These are phyloP conservation scores for Neonectria sp. DNA, from an alignment of 2,329 filamentous ascomycete species.

Conservation along the genomic window DNA sequence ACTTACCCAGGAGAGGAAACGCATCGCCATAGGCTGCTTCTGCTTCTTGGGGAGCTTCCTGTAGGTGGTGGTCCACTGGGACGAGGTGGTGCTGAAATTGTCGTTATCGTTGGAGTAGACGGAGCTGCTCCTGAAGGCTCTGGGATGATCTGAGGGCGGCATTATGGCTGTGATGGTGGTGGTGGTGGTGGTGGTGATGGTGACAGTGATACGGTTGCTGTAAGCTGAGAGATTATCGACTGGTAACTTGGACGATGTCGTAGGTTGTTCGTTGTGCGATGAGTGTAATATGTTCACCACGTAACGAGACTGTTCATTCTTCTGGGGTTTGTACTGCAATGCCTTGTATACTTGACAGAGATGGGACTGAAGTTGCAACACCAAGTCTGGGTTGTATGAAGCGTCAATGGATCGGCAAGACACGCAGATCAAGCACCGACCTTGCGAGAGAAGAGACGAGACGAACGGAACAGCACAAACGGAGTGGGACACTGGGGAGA, in stretches of 20 bases:
- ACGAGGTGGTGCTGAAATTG: slow-evolving; percentile 40
- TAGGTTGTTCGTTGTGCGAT: neutral
- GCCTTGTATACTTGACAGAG: neutral
- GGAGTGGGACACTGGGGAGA: slow-evolving; percentile 15
- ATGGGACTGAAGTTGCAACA: neutral
- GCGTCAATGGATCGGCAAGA: slow-evolving; percentile 16
- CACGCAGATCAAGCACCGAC: neutral
- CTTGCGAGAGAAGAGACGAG: slow-evolving; percentile 15
- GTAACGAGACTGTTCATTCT: slow-evolving; percentile 7
- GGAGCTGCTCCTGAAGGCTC: slow-evolving; percentile 30
- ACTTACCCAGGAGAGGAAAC: slow-evolving; percentile 46
- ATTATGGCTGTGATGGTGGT: slow-evolving; percentile 29
- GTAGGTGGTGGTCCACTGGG: slow-evolving; percentile 46
- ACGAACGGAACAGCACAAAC: slow-evolving; percentile 3
- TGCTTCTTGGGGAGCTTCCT: slow-evolving; percentile 45
- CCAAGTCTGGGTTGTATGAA: slow-evolving; percentile 3
- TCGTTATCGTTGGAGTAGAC: slow-evolving; percentile 42
- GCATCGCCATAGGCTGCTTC: slow-evolving; percentile 40
- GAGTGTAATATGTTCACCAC: slow-evolving; percentile 9
- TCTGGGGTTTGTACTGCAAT: slow-evolving; percentile 7
- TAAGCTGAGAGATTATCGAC: neutral
- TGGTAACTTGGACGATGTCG: neutral
- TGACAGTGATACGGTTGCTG: neutral
- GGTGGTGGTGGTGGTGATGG: slow-evolving; percentile 1
- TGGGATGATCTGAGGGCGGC: slow-evolving; percentile 25